Evolutionary conservation across 192 early-diverging fungal genomes (phyloP).

Genomic region (Coemansia asiatica): DNA sequence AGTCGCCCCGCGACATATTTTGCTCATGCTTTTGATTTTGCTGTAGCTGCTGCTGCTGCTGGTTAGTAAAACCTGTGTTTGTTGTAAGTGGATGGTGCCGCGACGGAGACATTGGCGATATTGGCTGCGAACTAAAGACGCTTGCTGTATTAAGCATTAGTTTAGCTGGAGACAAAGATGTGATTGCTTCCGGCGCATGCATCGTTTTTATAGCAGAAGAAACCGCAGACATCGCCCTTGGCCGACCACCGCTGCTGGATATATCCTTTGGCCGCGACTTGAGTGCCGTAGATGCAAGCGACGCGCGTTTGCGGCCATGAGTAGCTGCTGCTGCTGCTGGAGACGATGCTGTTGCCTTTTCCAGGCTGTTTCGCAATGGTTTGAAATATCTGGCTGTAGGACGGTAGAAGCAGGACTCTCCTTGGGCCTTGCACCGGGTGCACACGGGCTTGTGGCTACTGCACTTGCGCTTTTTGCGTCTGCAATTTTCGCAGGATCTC

Average conservation of each 20-base stretch:
- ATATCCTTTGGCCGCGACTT: conserved; percentile 1
- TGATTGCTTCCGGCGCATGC: not conserved
- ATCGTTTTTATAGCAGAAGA: conserved; percentile 19
- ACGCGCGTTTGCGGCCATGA: conserved; percentile 23
- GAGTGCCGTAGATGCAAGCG: conserved; percentile 10
- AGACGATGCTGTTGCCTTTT: not conserved
- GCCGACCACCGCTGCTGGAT: conserved; percentile 14
- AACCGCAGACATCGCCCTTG: conserved; percentile 37
- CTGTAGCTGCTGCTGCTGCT: conserved; percentile 4
- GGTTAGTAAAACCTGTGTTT: conserved; percentile 10
- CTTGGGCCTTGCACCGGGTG: conserved; percentile 37
- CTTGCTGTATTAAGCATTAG: conserved; percentile 20
- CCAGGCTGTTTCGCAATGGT: conserved; percentile 13
- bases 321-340: not conserved
- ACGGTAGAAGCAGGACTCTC: conserved; percentile 34
- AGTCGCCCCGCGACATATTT: not conserved
- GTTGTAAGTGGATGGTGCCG: not conserved
- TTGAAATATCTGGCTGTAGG: conserved; percentile 45
- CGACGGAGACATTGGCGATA: not conserved
- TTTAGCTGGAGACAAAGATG: conserved; percentile 34
- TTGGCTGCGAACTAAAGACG: not conserved
- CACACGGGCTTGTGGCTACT: conserved; percentile 42
- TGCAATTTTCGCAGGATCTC: conserved; percentile 51
- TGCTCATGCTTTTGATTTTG: not conserved
- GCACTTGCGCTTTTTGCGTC: conserved; percentile 55